phyloP scores from a whole-genome alignment of 129 eudicot species.

The Pulicaria dysenterica region DNA sequence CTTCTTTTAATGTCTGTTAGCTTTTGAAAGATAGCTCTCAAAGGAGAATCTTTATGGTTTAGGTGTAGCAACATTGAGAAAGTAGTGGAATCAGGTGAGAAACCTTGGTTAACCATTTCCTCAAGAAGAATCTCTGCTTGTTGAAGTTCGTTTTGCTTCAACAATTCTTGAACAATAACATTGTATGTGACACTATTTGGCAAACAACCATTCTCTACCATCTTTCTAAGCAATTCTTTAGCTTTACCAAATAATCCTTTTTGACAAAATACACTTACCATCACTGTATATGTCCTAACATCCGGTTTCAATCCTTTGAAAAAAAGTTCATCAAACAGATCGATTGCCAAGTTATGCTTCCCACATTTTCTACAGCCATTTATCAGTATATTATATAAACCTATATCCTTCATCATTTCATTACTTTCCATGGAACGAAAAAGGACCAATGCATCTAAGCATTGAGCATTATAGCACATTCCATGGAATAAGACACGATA shows the following conservation, averaged over 20 bases:
- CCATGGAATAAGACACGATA: conserved; percentile 29
- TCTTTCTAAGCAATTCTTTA: conserved; percentile 20
- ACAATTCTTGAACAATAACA: conserved; percentile 28
- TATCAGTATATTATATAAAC: conserved; percentile 30
- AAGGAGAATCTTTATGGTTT: conserved; percentile 20
- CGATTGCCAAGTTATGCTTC: conserved; percentile 21
- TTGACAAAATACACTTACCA: conserved; percentile 29
- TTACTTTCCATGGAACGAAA: conserved; percentile 26
- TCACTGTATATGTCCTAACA: conserved; percentile 29
- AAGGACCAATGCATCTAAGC: conserved; percentile 33
- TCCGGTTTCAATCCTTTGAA: conserved; percentile 31
- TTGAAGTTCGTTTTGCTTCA: conserved; percentile 24
- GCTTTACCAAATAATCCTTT: conserved; percentile 32
- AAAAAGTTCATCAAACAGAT: conserved; percentile 22
- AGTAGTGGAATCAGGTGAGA: conserved; percentile 31
- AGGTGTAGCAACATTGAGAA: conserved; percentile 23
- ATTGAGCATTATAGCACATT: conserved; percentile 19
- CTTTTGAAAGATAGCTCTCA: conserved; percentile 21
- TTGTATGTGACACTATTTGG: conserved; percentile 28
- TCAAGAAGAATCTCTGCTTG: conserved; percentile 26
- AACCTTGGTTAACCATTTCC: conserved; percentile 34
- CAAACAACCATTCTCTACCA: conserved; percentile 35
- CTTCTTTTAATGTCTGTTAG: not conserved
- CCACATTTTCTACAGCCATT: conserved; percentile 36
- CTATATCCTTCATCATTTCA: conserved; percentile 8